A percentile compares a stretch with the other conserved stretches of the same genome.
Conservation (phyloP, 2,329 filamentous ascomycete genomes). For the Pseudogymnoascus sp. region DNA sequence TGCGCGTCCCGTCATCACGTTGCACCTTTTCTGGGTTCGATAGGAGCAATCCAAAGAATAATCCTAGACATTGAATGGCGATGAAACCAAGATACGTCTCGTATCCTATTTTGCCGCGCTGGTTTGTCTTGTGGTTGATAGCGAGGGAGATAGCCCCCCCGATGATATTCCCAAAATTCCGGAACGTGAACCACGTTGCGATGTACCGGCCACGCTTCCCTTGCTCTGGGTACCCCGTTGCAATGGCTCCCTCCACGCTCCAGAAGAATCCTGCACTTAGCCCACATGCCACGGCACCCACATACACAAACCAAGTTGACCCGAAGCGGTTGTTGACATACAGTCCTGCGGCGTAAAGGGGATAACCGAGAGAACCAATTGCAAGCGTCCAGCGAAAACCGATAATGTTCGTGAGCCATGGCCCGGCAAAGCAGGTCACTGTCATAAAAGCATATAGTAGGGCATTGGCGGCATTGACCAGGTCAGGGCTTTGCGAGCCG, state of each 20-base stretch:
- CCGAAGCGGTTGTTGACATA: slow-evolving; percentile 33
- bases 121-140: slow-evolving; percentile 34
- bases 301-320: slow-evolving; percentile 34
- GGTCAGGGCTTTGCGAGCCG: slow-evolving; percentile 34
- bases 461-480: slow-evolving; percentile 39
- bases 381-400: slow-evolving; percentile 34
- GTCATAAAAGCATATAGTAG: slow-evolving; percentile 39
- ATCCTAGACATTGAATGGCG: slow-evolving; percentile 38
- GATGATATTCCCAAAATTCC: slow-evolving; percentile 37
- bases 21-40: slow-evolving; percentile 38
- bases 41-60: slow-evolving; percentile 35
- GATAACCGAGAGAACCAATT: slow-evolving; percentile 36
- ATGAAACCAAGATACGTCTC: slow-evolving; percentile 39
- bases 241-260: slow-evolving; percentile 34
- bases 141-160: slow-evolving; percentile 43
- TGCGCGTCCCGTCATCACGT: slow-evolving; percentile 34
- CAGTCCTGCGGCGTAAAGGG: slow-evolving; percentile 33
- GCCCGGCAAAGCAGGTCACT: slow-evolving; percentile 34
- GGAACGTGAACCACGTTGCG: slow-evolving; percentile 34
- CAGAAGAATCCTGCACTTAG: slow-evolving; percentile 35
- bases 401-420: slow-evolving; percentile 32
- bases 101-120: slow-evolving; percentile 31
- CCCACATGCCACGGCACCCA: slow-evolving; percentile 32
- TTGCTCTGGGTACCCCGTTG: slow-evolving; percentile 32
- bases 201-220: slow-evolving; percentile 22